Conservation (phyloP, 106 monocot genomes). For the Xerophyta viscosa region DNA sequence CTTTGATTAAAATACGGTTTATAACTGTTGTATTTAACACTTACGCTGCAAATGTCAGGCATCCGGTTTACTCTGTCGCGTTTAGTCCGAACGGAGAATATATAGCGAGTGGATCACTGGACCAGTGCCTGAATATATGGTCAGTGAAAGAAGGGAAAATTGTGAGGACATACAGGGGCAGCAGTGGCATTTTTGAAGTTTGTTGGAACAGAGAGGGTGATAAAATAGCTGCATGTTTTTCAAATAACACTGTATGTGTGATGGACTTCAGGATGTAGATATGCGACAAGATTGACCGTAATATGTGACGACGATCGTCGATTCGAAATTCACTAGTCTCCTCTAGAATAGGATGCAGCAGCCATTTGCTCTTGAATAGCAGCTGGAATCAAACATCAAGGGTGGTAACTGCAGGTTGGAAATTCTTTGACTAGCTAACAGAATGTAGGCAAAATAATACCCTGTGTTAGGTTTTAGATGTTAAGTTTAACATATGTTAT, state of each 20-base stretch:
- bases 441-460: too few relatives aligned
- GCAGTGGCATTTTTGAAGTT: constrained; percentile 91
- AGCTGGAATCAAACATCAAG: too few relatives aligned
- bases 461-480: too few relatives aligned
- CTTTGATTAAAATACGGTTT: not conserved
- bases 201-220: constrained; percentile 96
- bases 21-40: not conserved
- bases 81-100: constrained; percentile 92
- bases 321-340: too few relatives aligned
- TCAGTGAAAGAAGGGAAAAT: constrained; percentile 86
- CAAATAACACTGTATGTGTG: constrained; percentile 80
- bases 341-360: too few relatives aligned
- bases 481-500: too few relatives aligned
- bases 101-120: constrained; percentile 89
- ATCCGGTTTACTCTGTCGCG: constrained; percentile 85
- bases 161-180: constrained; percentile 69
- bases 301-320: too few relatives aligned
- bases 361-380: too few relatives aligned
- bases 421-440: too few relatives aligned
- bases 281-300: not conserved
- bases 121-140: constrained; percentile 88
- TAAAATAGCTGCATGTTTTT: constrained; percentile 90
- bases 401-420: too few relatives aligned
- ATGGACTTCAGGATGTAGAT: constrained; percentile 81
- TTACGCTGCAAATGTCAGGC: constrained; percentile 29